Base-by-base conservation (phyloP, 2,329 filamentous ascomycete genomes). In the Aspergillus sp. region DNA sequence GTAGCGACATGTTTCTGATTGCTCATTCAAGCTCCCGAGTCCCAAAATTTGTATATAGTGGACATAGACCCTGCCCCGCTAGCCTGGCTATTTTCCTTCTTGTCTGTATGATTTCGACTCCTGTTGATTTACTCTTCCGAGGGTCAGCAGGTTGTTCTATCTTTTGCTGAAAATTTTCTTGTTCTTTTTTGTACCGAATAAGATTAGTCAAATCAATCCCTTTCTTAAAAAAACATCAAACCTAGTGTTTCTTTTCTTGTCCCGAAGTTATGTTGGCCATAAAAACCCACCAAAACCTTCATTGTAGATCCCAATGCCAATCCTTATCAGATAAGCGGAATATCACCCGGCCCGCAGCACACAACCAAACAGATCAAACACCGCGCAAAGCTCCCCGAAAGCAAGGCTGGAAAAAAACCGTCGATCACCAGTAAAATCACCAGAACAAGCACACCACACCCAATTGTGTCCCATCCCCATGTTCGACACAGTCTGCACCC, bases 401-500 rank as follows among this genome's bases (percentile, higher is more conserved):
- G 33, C 47, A 31, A 52, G 55, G 49, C 49, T 52, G 45, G 35
- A 43, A 48, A 43, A 48, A 48, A 48, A n/a, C 24, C 27, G 45
- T 7, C 27, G 31, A 37, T 48, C 45, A 31, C 44, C 17, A 6
- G 21, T 9, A 21, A 11, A 44, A 4, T 1, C 21, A 14, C 24
- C 14, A 46, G n/a, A 39, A n/a, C 21, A 6, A 50, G 12, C 17
- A 14, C 17, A 41, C 17, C 51, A 40, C 47, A 27, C n/a, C n/a
- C 55, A 52, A 31, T n/a, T 31, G 44, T 37, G 45, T 39, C 27
- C 33, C 7, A 55, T 14, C 53, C 66, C 62, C 68, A 96, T 96
- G 91, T 91, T 96, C 71, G 92, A 97, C 75, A 96, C 91, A 64
- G 84, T 96, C 64, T 97, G 93, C 81, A 91, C 90, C 24, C 85